Conservation (phyloP, 106 monocot genomes). For the Allium sativum region DNA sequence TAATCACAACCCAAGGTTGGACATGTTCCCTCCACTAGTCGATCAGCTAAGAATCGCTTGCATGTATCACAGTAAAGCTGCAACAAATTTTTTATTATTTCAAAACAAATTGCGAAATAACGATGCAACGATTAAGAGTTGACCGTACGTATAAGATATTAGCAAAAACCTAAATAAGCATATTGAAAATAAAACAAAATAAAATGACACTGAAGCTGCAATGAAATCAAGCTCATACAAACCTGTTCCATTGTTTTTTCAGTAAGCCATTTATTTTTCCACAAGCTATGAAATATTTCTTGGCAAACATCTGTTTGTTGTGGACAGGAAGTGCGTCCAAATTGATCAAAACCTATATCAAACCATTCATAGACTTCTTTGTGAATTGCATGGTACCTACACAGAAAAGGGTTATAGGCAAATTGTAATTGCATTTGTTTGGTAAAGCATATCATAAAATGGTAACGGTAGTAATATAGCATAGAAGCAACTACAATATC, state of each 20-base stretch:
- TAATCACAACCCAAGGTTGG: slow-evolving; percentile 67
- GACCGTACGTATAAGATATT: not conserved
- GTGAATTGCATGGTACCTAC: slow-evolving; percentile 85
- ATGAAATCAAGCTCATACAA: not conserved
- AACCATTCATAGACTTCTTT: slow-evolving; percentile 85
- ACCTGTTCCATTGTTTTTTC: slow-evolving; percentile 95
- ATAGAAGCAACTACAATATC: too few relatives aligned
- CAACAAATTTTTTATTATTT: not conserved
- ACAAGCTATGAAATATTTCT: slow-evolving; percentile 65
- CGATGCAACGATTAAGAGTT: too few relatives aligned
- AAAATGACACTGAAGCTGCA: not conserved
- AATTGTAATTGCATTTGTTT: too few relatives aligned
- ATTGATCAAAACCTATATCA: slow-evolving; percentile 80
- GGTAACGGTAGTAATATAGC: too few relatives aligned
- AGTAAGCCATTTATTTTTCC: slow-evolving; percentile 75
- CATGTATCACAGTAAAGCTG: slow-evolving; percentile 93
- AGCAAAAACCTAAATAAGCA: not conserved
- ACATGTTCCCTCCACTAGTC: slow-evolving; percentile 89
- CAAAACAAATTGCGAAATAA: too few relatives aligned
- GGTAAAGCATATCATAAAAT: too few relatives aligned
- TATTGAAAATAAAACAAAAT: not conserved
- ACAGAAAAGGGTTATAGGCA: not conserved
- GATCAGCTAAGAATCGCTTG: slow-evolving; percentile 74
- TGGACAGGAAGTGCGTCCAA: slow-evolving; percentile 82
- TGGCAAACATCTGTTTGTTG: slow-evolving; percentile 91